Evolutionary conservation across 805 yeast species (phyloP), one percentile per base, ranked within the genome.

Genomic region (Tetrapisispora phaffii): DNA sequence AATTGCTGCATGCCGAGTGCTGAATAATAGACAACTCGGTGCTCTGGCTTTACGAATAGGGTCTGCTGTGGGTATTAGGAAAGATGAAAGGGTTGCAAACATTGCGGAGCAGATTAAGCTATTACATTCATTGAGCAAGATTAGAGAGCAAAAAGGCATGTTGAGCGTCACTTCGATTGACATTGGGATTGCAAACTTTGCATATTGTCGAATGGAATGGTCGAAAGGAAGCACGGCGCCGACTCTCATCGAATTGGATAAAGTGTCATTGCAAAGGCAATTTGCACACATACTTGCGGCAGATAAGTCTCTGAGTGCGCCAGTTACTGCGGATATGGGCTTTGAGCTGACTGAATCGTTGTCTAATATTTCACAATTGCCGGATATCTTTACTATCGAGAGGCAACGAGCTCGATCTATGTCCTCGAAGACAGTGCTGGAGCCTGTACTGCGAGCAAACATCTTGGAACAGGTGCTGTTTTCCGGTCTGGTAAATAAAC

Each of bases 351-450:
- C 62, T 0, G 57, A 66, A 15, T 43, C 56, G 21, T 47, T 66
- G 12, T 55, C 58, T 2, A 44, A 46, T 3, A 38, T 48, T 2
- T 9, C 12, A 13, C 34, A 47, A 1, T 26, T 48, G 0, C 73
- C 77, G 0, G 72, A 72, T 46, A 55, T 70, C 2, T 66, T 76
- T 2, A 53, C 79, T 10, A 61, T 80, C 2, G 86, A 80, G 52
- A 55, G 77, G 46, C 86, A 80, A 56, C 54, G 85, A 34, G 65
- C 73, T 34, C 65, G 85, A 41, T 68, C 77, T 0, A 61, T 60
- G 50, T 74, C 80, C 0, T 63, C 73, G 1, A 63, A 67, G 10
- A 59, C 57, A 16, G 71, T 80, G 1, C 62, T 75, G 5, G 81
- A 78, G 44, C 69, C 72, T 45, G 70, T 79, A 3, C 55, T 79